Conservation (phyloP, 2,329 filamentous ascomycete species). For the Neoscytalidium dimidiatum region DNA sequence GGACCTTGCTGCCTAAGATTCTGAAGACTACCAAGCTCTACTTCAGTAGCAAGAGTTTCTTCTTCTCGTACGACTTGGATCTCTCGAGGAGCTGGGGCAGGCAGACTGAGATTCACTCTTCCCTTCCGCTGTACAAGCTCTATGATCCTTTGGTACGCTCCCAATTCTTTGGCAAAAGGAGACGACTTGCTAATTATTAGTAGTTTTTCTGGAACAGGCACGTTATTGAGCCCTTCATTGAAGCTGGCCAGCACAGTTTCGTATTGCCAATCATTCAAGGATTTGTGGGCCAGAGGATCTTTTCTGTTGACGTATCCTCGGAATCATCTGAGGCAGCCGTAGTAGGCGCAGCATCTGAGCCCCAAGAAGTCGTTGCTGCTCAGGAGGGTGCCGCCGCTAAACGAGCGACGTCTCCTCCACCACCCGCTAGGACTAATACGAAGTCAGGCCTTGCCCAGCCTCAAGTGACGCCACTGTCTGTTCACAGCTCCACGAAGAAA, state of each 20-base stretch:
- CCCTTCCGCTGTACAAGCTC: constrained; percentile 66
- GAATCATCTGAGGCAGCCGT: constrained; percentile 39
- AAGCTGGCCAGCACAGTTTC: constrained; percentile 69
- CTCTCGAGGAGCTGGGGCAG: constrained; percentile 68
- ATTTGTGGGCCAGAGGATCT: constrained; percentile 84
- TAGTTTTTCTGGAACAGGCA: constrained; percentile 90
- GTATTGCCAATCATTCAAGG: constrained; percentile 87
- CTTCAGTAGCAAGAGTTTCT: constrained; percentile 83
- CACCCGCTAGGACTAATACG: constrained; percentile 17
- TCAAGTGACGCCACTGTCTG: constrained; percentile 15
- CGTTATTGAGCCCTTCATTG: constrained; percentile 72
- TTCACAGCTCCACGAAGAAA: constrained; percentile 28
- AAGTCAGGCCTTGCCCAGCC: constrained; percentile 10
- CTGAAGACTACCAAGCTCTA: constrained; percentile 81
- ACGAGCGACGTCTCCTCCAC: constrained; percentile 27
- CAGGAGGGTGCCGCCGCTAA: constrained; percentile 24
- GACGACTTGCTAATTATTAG: neutral
- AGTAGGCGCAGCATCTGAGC: constrained; percentile 35
- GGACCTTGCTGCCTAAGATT: constrained; percentile 73
- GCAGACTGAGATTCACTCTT: constrained; percentile 42
- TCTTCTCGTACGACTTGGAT: constrained; percentile 93
- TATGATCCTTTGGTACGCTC: constrained; percentile 63
- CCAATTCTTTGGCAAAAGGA: neutral
- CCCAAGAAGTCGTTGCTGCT: constrained; percentile 37
- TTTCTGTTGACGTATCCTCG: constrained; percentile 64